A percentile compares a stretch with the other conserved stretches of the same genome.
These are phyloP conservation scores for Nakazawaea sp. DNA, from an alignment of 805 yeast genomes.

Conservation along the genomic window DNA sequence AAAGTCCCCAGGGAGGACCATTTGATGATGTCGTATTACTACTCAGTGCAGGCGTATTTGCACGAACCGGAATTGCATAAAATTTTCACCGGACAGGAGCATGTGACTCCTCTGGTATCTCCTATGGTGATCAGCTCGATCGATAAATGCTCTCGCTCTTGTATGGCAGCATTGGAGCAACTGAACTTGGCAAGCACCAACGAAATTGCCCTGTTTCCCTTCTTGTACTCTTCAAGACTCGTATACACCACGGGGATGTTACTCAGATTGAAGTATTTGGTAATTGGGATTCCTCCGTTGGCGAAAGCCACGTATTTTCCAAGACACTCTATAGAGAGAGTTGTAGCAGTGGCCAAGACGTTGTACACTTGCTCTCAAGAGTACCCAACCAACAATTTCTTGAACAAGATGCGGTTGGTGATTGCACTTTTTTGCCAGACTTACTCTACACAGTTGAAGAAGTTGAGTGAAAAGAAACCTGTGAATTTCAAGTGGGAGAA, in stretches of 20 bases:
- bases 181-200: constrained; percentile 36
- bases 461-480: not conserved
- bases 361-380: constrained; percentile 22
- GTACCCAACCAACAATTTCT: constrained; percentile 40
- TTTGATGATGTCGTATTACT: constrained; percentile 42
- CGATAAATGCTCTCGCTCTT: constrained; percentile 45
- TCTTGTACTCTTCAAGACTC: constrained; percentile 48
- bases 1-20: constrained; percentile 32
- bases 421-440: constrained; percentile 56
- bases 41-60: constrained; percentile 60
- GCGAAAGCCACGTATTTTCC: constrained; percentile 41
- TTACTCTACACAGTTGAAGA: constrained; percentile 45
- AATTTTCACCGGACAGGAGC: constrained; percentile 10
- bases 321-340: constrained; percentile 26
- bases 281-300: constrained; percentile 43
- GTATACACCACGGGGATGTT: constrained; percentile 64
- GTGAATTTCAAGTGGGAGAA: not conserved
- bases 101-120: constrained; percentile 16
- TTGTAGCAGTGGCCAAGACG: constrained; percentile 18
- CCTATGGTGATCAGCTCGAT: constrained; percentile 32
- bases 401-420: constrained; percentile 49
- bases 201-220: constrained; percentile 50
- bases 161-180: constrained; percentile 42
- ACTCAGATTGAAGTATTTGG: constrained; percentile 46
- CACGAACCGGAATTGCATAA: constrained; percentile 45